Conservation (phyloP, 352 stramenopile genomes). For the Globisporangium barbulae region DNA sequence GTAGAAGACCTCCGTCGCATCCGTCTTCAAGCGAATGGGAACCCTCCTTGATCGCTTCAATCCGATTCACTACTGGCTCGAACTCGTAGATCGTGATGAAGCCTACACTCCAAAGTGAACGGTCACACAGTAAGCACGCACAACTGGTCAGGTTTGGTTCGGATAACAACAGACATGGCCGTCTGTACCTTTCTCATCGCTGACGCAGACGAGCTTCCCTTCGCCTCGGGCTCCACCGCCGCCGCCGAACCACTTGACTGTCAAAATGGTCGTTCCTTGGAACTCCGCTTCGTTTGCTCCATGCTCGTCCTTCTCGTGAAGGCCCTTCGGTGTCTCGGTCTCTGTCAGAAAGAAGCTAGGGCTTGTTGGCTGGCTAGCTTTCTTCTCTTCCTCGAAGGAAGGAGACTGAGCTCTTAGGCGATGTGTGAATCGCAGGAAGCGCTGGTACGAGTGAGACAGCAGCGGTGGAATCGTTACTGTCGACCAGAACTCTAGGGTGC, state of each 20-base stretch:
- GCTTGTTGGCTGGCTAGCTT: neutral
- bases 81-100: constrained; percentile 34
- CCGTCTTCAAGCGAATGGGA: neutral
- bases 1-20: neutral
- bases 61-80: constrained; percentile 2
- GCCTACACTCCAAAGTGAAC: constrained; percentile 14
- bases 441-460: constrained; percentile 17
- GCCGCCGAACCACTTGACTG: constrained; percentile 26
- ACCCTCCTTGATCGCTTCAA: neutral
- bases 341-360: constrained; percentile 20
- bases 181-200: constrained; percentile 34
- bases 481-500: constrained; percentile 38
- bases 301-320: neutral
- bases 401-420: neutral
- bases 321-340: neutral
- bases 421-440: constrained; percentile 20
- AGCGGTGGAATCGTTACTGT: constrained; percentile 26
- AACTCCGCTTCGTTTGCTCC: neutral
- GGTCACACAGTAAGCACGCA: neutral
- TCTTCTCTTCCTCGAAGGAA: constrained; percentile 1
- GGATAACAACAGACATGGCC: neutral
- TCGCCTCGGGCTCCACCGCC: constrained; percentile 7
- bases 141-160: neutral
- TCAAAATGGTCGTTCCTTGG: constrained; percentile 10
- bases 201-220: constrained; percentile 31